A percentile compares a stretch with the other conserved stretches of the same genome.
Evolutionary conservation across 2,329 filamentous ascomycete genomes (phyloP).

Genomic region (Rhynchosporium graminicola): DNA sequence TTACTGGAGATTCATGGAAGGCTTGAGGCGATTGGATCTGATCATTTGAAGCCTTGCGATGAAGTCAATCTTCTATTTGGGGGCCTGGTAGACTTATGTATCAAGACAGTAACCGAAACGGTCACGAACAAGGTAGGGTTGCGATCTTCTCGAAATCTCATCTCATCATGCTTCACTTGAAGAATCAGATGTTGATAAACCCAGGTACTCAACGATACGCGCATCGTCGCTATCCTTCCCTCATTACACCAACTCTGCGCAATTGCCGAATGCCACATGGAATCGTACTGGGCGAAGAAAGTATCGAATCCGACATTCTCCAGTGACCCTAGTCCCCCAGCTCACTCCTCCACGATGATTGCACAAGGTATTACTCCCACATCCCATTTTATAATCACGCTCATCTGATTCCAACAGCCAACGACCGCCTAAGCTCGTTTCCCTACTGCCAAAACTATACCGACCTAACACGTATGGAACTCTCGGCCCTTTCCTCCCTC

Average conservation of each 20-base stretch:
- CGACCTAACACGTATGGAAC: conserved; percentile 50
- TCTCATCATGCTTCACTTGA: too few relatives aligned
- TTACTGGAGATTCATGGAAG: neutral
- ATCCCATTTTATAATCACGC: neutral
- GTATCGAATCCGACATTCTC: conserved; percentile 36
- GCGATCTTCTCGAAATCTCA: neutral
- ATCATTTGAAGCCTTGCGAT: conserved; percentile 38
- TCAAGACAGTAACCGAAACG: conserved; percentile 12
- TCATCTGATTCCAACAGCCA: conserved; percentile 20
- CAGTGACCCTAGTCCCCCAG: neutral
- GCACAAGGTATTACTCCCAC: conserved; percentile 26
- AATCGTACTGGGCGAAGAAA: conserved; percentile 46
- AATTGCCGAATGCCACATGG: conserved; percentile 48
- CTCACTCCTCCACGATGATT: too few relatives aligned
- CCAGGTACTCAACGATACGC: conserved; percentile 42
- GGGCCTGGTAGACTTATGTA: conserved; percentile 43
- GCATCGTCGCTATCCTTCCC: conserved; percentile 41
- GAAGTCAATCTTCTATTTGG: conserved; percentile 42
- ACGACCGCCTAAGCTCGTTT: conserved; percentile 43
- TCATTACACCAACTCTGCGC: conserved; percentile 47
- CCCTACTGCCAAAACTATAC: conserved; percentile 53
- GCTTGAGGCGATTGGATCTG: neutral
- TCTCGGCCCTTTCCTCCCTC: conserved; percentile 45
- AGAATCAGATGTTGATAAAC: too few relatives aligned
- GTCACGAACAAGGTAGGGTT: conserved; percentile 14